Evolutionary conservation across 441 rosid species (phyloP), one percentile per base, ranked within the genome.

Genomic region (Dalechampia spathulata): DNA sequence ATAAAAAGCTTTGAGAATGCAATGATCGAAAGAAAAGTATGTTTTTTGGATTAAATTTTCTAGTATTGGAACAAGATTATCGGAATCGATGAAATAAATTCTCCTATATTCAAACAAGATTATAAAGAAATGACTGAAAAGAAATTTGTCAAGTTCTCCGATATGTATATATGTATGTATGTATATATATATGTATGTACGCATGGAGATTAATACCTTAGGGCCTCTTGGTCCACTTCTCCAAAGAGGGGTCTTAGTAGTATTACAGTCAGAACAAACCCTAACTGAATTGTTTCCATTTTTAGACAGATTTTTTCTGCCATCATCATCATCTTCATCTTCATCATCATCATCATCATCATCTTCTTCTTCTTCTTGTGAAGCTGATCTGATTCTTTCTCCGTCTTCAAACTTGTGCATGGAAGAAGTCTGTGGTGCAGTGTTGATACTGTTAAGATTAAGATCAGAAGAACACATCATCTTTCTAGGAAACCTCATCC

Each of bases 181-280:
- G n/a, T n/a, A n/a, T n/a, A n/a, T n/a, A n/a, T n/a, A n/a, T n/a
- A n/a, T n/a, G n/a, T n/a, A n/a, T n/a, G n/a, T n/a, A n/a, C n/a
- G n/a, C n/a, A n/a, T n/a, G n/a, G n/a, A n/a, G n/a, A n/a, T n/a
- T n/a, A n/a, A n/a, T 45, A 46, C 98, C 98, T 87, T 91, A 52
- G 98, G 98, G 50, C 98, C 98, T 72, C 79, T 69, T 10, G 96
- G 96, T 23, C 98, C 98, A 56, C 96, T 85, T 64, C 98, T 81
- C 98, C 98, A 91, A 63, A 91, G 92, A 66, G 98, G 98, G 68
- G 98, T 91, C 72, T 87, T 91, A 20, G 95, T 87, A 6, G 96
- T 87, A 82, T 79, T 82, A 42, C 98, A 91, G 59, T 87, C 95
- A 43, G 95, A 62, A 70, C 98, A 91, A 78, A 83, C 98, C 90